Conservation (phyloP, 768 basidiomycete species). For the Lactarius hatsudake region DNA sequence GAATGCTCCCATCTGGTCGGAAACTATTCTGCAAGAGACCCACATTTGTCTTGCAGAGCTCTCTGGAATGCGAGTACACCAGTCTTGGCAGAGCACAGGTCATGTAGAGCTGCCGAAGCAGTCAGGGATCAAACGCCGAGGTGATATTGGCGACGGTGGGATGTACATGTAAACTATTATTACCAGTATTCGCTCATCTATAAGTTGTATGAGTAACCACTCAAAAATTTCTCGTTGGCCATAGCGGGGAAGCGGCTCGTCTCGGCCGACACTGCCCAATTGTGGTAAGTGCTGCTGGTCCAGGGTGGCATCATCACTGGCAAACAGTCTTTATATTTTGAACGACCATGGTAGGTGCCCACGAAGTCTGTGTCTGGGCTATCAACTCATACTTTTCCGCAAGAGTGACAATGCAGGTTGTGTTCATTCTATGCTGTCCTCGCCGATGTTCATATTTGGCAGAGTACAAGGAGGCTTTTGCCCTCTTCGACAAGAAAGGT, state of each 20-base stretch:
- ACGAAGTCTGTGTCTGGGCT: background rate
- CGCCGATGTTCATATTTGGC: conserved; percentile 2
- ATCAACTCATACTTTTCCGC: background rate
- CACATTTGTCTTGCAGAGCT: conserved; percentile 14
- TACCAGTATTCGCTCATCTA: background rate
- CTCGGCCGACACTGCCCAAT: background rate
- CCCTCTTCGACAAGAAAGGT: conserved; percentile 96
- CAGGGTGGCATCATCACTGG: background rate
- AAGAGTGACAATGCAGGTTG: conserved; percentile 55
- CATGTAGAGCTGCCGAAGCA: conserved; percentile 1
- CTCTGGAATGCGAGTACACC: background rate
- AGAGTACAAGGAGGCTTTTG: conserved; percentile 98
- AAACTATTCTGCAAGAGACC: conserved; percentile 13
- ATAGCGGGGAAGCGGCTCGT: background rate
- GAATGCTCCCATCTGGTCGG: conserved; percentile 14
- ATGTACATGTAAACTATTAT: conserved; percentile 28
- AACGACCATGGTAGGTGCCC: conserved; percentile 18
- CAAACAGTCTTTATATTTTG: background rate
- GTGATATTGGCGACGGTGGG: conserved; percentile 28
- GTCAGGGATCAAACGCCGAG: conserved; percentile 1
- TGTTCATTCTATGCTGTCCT: conserved; percentile 4
- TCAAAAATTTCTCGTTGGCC: background rate
- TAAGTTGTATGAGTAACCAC: background rate
- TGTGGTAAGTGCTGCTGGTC: background rate
- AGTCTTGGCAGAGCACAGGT: conserved; percentile 13